Evolutionary conservation across 768 basidiomycete genomes (phyloP).

Genomic region (Ephemerocybe angulata): DNA sequence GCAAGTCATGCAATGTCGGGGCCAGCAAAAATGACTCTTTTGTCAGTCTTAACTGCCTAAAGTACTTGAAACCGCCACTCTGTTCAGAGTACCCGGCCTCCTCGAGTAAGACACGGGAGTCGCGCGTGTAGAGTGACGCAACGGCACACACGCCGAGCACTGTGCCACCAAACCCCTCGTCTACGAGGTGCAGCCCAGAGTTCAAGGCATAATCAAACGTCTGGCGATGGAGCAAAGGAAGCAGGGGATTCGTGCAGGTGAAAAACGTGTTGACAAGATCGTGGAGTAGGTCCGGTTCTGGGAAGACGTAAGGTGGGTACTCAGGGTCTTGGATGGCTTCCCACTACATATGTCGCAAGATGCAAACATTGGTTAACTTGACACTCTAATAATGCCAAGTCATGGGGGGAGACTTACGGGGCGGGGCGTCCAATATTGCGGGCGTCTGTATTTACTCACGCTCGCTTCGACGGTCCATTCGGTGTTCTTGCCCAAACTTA

Average conservation of each 20-base stretch:
- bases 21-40: conserved; percentile 49
- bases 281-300: conserved; percentile 37
- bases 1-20: conserved; percentile 60
- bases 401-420: too few species aligned
- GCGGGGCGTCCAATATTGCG: too few species aligned
- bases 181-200: conserved; percentile 38
- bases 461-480: too few species aligned
- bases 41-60: conserved; percentile 50
- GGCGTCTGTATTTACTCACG: too few species aligned
- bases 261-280: conserved; percentile 56
- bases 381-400: too few species aligned
- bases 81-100: conserved; percentile 31
- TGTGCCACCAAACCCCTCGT: conserved; percentile 42
- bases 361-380: too few species aligned
- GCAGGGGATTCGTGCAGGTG: conserved; percentile 34
- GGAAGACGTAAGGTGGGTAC: too few species aligned
- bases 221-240: conserved; percentile 58
- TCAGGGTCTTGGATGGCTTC: too few species aligned
- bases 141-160: conserved; percentile 59
- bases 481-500: too few species aligned
- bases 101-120: conserved; percentile 24
- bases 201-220: conserved; percentile 46
- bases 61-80: conserved; percentile 51
- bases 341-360: too few species aligned
- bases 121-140: conserved; percentile 49